Evolutionary conservation across 352 stramenopile genomes (phyloP).

Genomic region (Phytophthora quininea): DNA sequence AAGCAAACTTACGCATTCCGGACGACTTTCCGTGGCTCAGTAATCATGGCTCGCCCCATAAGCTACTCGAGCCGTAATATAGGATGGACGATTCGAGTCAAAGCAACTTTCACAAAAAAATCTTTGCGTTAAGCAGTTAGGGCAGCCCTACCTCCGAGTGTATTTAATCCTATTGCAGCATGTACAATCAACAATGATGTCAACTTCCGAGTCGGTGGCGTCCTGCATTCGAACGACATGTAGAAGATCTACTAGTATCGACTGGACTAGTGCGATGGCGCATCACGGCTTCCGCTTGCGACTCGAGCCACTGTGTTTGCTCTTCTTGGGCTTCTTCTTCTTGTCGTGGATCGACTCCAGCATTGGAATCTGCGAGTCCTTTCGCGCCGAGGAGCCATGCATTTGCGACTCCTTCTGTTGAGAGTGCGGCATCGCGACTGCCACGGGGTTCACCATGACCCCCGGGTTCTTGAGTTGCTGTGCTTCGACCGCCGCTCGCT

Average conservation of each 20-base stretch:
- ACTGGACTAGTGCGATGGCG: conserved; percentile 7
- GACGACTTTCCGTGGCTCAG: no score
- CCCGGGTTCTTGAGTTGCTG: conserved; percentile 56
- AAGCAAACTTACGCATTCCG: no score
- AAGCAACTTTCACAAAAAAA: no score
- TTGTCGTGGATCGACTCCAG: conserved; percentile 22
- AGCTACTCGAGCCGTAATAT: no score
- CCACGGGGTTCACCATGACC: conserved; percentile 70
- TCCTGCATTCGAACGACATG: conserved; percentile 13
- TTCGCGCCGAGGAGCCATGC: conserved; percentile 5
- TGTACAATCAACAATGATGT: conserved; percentile 5
- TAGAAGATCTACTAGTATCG: background rate
- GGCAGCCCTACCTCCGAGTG: background rate
- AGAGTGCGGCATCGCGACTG: conserved; percentile 51
- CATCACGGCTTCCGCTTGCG: conserved; percentile 24
- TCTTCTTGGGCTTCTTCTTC: conserved; percentile 27
- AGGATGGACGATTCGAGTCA: no score
- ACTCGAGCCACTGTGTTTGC: conserved; percentile 7
- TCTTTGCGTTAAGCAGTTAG: no score
- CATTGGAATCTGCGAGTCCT: conserved; percentile 6
- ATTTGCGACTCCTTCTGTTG: conserved; percentile 27
- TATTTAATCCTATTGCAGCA: conserved; percentile 11
- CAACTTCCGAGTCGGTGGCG: conserved; percentile 21
- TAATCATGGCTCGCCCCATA: no score
- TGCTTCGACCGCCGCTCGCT: conserved; percentile 47